These are phyloP conservation scores for Colletotrichum truncatum DNA, from an alignment of 2,329 filamentous ascomycete species.

Conservation along the genomic window DNA sequence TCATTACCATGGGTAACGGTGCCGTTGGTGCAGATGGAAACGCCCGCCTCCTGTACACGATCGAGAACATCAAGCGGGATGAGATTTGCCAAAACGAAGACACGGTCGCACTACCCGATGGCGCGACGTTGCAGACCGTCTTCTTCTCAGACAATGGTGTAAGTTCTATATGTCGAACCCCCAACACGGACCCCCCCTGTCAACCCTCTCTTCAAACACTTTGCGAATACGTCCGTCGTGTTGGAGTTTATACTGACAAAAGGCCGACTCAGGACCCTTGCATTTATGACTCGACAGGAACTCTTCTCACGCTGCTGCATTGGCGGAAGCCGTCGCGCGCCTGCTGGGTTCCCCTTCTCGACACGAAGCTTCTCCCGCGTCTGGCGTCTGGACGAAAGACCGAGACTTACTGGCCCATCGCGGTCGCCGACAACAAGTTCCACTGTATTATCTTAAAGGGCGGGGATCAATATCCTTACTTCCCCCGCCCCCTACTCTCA, in stretches of 20 bases:
- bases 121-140: slow-evolving; percentile 78
- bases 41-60: slow-evolving; percentile 84
- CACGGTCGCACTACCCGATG: slow-evolving; percentile 82
- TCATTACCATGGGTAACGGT: slow-evolving; percentile 96
- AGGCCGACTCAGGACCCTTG: slow-evolving; percentile 78
- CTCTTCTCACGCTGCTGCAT: slow-evolving; percentile 86
- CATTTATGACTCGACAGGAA: slow-evolving; percentile 93
- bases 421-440: slow-evolving; percentile 89
- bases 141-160: slow-evolving; percentile 95
- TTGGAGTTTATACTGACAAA: slow-evolving; percentile 24
- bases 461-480: slow-evolving; percentile 91
- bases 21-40: slow-evolving; percentile 81
- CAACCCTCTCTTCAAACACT: too few relatives aligned
- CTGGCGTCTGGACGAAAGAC: slow-evolving; percentile 85
- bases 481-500: slow-evolving; percentile 86
- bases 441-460: slow-evolving; percentile 99
- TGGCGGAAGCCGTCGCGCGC: slow-evolving; percentile 90
- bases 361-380: slow-evolving; percentile 85
- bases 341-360: slow-evolving; percentile 90
- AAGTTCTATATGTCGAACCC: slow-evolving; percentile 44
- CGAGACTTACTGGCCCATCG: slow-evolving; percentile 94
- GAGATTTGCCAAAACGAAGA: slow-evolving; percentile 97
- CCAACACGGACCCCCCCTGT: too few relatives aligned
- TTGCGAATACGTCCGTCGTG: too few relatives aligned
- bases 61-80: slow-evolving; percentile 93